Conservation (phyloP, 192 early-diverging fungal genomes). For the Geranomyces michiganensis region DNA sequence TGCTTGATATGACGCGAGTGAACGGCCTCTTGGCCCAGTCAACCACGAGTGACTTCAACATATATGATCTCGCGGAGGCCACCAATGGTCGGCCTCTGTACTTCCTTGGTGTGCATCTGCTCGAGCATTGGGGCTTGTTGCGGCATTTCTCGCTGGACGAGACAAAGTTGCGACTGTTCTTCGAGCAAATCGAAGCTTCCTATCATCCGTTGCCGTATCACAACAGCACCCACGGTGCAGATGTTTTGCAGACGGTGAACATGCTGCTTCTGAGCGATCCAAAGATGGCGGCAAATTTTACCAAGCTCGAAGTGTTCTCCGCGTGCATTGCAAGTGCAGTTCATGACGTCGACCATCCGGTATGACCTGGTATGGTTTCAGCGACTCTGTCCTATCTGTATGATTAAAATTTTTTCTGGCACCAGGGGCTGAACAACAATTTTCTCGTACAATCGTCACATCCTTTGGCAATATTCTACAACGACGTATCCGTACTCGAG, state of each 20-base stretch:
- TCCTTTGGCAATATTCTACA: conserved; percentile 58
- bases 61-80: conserved; percentile 51
- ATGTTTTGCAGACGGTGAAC: conserved; percentile 62
- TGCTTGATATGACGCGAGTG: conserved; percentile 45
- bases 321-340: conserved; percentile 54
- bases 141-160: conserved; percentile 50
- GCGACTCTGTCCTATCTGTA: neutral
- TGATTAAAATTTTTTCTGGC: neutral
- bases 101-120: conserved; percentile 50
- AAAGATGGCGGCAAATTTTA: conserved; percentile 53
- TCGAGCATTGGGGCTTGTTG: conserved; percentile 51
- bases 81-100: conserved; percentile 54
- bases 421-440: conserved; percentile 57
- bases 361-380: conserved; percentile 6
- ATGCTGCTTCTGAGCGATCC: conserved; percentile 51
- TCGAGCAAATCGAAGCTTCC: conserved; percentile 48
- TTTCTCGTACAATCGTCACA: conserved; percentile 58
- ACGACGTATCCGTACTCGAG: conserved; percentile 63
- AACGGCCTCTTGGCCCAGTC: conserved; percentile 38
- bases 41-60: conserved; percentile 52
- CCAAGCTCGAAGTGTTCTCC: conserved; percentile 54
- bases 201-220: conserved; percentile 58
- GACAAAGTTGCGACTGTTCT: conserved; percentile 41
- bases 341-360: conserved; percentile 67
- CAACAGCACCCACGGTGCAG: conserved; percentile 62